phyloP scores from a whole-genome alignment of 768 basidiomycete species.

The Lentinula lateritia region DNA sequence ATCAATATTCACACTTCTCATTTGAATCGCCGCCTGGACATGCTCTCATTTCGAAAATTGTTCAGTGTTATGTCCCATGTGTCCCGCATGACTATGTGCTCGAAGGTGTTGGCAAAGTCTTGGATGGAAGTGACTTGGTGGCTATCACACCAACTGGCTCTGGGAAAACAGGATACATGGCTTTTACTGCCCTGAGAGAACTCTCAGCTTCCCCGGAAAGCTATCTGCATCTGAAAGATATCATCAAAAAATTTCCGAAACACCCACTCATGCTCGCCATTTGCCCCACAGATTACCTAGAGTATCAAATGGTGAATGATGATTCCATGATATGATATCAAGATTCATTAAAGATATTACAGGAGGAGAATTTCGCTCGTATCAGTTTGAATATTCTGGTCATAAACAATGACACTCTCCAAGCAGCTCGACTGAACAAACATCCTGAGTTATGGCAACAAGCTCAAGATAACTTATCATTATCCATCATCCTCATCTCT shows the following conservation, averaged over 20 bases:
- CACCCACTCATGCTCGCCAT: not conserved
- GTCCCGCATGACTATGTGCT: not conserved
- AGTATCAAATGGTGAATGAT: not conserved
- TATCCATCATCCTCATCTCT: not conserved
- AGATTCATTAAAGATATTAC: not conserved
- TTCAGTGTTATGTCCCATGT: not conserved
- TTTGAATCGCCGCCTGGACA: too few relatives aligned
- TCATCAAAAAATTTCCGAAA: conserved; percentile 8
- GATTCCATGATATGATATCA: not conserved
- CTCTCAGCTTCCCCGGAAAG: not conserved
- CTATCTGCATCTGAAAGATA: not conserved
- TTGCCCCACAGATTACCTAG: not conserved
- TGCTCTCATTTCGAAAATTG: not conserved
- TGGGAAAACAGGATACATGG: conserved; percentile 6
- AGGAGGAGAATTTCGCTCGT: not conserved
- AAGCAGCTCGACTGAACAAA: not conserved
- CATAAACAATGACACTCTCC: not conserved
- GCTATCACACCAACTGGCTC: conserved; percentile 1
- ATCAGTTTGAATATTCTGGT: not conserved
- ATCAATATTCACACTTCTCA: too few relatives aligned
- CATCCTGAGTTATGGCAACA: not conserved
- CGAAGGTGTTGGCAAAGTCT: not conserved
- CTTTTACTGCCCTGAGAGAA: not conserved
- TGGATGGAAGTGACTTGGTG: conserved; percentile 2
- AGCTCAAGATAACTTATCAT: not conserved